Evolutionary conservation across 441 rosid genomes (phyloP).

Genomic region (Isatis lusitanica): DNA sequence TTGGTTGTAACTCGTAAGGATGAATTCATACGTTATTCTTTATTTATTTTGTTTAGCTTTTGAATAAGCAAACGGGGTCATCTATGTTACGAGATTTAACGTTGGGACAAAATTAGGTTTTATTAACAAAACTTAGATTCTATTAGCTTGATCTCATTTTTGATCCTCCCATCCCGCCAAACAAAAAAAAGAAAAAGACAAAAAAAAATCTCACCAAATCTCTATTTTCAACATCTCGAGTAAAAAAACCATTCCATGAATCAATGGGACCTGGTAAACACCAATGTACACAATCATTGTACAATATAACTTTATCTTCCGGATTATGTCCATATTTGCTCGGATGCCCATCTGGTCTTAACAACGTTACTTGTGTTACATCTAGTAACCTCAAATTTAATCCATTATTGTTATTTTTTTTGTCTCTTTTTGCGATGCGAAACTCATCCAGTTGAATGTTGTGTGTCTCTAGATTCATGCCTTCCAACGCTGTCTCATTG

Average conservation of each 20-base stretch:
- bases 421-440: conserved; percentile 48
- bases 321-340: conserved; percentile 49
- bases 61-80: no score
- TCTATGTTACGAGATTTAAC: no score
- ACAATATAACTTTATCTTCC: conserved; percentile 40
- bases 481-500: conserved; percentile 48
- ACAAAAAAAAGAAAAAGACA: no score
- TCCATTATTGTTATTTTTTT: conserved; percentile 39
- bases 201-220: conserved; percentile 23
- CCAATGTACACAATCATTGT: conserved; percentile 87
- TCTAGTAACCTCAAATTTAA: conserved; percentile 51
- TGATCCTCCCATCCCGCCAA: neutral
- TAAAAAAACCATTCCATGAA: conserved; percentile 80
- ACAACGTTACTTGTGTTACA: conserved; percentile 67
- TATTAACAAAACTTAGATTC: neutral
- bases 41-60: neutral
- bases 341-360: conserved; percentile 89
- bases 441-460: conserved; percentile 62
- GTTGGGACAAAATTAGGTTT: no score
- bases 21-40: neutral
- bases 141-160: neutral
- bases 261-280: conserved; percentile 88
- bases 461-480: conserved; percentile 50
- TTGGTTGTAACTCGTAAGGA: neutral
- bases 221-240: conserved; percentile 46